Base-by-base conservation (phyloP, 2,329 filamentous ascomycete species). In the Orbilia blumenaviensis region DNA sequence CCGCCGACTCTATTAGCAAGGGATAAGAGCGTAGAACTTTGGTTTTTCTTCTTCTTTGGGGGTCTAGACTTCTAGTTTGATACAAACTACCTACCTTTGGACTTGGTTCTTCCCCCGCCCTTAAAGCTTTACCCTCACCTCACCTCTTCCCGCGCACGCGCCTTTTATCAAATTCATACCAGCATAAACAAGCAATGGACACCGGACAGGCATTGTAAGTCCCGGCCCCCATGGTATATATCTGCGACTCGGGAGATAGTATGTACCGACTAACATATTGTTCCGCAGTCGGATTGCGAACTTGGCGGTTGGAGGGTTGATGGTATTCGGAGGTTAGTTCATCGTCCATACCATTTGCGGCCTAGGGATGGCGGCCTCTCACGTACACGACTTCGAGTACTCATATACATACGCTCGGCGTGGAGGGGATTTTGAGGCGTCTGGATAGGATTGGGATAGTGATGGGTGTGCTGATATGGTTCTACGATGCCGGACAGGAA, bases 281-380 rank as follows among this genome's bases (percentile, higher is more conserved):
- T 42, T 21, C 18, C 16, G 27, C 27, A 77, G 73, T 67, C 95
- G 95, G 82, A 89, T 98, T 82, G 92, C 96, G 83, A 99, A 99
- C 87, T 87, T 99, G 84, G 92, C 86, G 81, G 90, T 96, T 78
- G 95, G 90, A 81, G 90, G 90, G 80, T 88, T 97, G 79, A 96
- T 97, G 89, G 86, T 96, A 54, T 86, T 97, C 54, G 94, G 94
- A 79, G 94, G 93, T 81, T 87, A 93, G 81, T 86, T 86, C 78
- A 89, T 92, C 81, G 89, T 93, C 85, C 91, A 92, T 82, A 82
- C 84, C 41, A 81, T 87, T 71, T 34, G 32, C 32, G 32, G n/a
- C n/a, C n/a, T n/a, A n/a, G n/a, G n/a, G n/a, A n/a, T n/a, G n/a
- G n/a, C n/a, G n/a, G n/a, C n/a, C n/a, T n/a, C n/a, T n/a, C n/a